Evolutionary conservation across 2,329 filamentous ascomycete species (phyloP), one percentile per base, ranked within the genome.

Genomic region (Chrysoporthe cubensis): DNA sequence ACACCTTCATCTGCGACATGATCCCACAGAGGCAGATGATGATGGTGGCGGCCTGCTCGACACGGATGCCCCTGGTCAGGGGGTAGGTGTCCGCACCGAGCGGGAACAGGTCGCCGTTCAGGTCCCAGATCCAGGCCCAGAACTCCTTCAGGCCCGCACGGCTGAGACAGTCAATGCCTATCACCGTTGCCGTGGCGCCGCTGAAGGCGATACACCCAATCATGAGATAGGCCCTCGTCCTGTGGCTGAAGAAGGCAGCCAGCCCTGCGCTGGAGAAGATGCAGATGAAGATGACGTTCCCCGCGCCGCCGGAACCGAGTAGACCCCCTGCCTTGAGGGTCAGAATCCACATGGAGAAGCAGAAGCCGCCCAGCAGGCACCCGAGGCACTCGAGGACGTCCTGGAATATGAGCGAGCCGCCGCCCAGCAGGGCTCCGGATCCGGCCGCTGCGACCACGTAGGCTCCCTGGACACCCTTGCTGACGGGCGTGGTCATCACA

Each of bases 81-180:
- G 95, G 95, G 76, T 97, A 98, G 0, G 91, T 93, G 60, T 84
- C 83, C 1, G 91, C 91, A 48, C 88, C 86, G 2, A 93, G 80
- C 0, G 94, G 94, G 74, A 98, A 98, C 0, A 94, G 81, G 62
- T 91, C 84, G 54, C 88, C 82, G 77, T 97, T 97, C 50, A 98
- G 79, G 58, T 82, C 82, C 95, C 95, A 98, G 48, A 97, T 84
- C 76, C 96, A 98, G 6, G 93, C 86, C 95, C 95, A 98, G 73
- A 97, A 97, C 77, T 98, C 95, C 78, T 97, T 97, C 73, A 97
- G 81, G 0, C 95, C 95, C n/a, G 94, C 93, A 70, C 89, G 85
- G 74, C 90, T 95, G 74, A 95, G 96, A 78, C 93, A 97, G 77
- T 98, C 95, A 67, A 98, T 91, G 2, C 95, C 95, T 2, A 98